Base-by-base conservation (phyloP, 345 rosid species). In the Erysimum cheiranthoides region DNA sequence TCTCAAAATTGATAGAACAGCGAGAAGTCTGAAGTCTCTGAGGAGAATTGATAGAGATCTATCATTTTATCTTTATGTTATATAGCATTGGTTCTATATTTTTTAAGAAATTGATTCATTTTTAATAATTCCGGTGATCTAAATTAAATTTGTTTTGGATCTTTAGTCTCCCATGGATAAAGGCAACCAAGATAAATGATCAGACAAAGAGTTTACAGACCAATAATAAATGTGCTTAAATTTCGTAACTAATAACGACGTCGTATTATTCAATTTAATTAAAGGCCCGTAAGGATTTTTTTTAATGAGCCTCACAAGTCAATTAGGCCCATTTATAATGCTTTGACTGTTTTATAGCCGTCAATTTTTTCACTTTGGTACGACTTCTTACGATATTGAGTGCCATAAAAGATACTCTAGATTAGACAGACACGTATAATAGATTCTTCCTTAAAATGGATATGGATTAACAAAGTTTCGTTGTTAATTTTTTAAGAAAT, bases 321-420 rank as follows among this genome's bases (percentile, higher is more conserved):
- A 39, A 8, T 67, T 27, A 10, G 12, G 30, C 51, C 62, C 73
- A 53, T 51, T 8, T 7, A 21, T 12, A 32, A 50, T 25, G 11
- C 10, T n/a, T 21, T 21, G 50, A 14, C 61, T 16, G 8, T 7
- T 68, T 36, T 50, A 7, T 32, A 51, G 35, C 10, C 13, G 35
- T 39, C 10, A 66, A 12, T n/a, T 39, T 35, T 25, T 47, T 30
- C 31, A 56, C 16, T 68, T 40, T 56, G 46, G 52, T 50, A 13
- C 28, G 54, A 54, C 52, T 50, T 66, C n/a, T 10, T 12, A 57
- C 63, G 54, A 70, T 45, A 25, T 70, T 46, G 49, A 70, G 43
- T 59, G 56, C 74, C 64, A 13, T 18, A 5, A 16, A 40, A 68
- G 51, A 31, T 58, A n/a, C n/a, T n/a, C n/a, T 35, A 61, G 47